A percentile compares a stretch with the other conserved stretches of the same genome.
These are phyloP conservation scores for Fusarium longipes DNA, from an alignment of 2,329 filamentous ascomycete species.

Conservation along the genomic window DNA sequence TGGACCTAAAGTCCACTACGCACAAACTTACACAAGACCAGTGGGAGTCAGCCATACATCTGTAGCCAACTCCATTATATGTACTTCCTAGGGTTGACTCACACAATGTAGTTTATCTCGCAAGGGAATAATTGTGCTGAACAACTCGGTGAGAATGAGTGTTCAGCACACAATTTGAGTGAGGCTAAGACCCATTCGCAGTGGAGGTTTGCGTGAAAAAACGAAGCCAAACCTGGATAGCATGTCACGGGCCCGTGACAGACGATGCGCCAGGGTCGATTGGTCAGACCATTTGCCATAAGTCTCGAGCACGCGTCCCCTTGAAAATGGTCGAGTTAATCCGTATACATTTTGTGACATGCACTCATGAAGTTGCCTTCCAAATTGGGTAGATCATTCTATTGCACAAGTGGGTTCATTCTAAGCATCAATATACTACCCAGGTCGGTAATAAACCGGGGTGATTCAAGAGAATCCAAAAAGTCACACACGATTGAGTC, in stretches of 20 bases:
- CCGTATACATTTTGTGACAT: background rate
- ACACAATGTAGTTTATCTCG: background rate
- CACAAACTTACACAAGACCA: background rate
- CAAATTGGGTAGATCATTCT: background rate
- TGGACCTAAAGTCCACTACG: background rate
- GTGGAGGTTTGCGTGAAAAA: constrained; percentile 2
- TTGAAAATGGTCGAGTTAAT: background rate
- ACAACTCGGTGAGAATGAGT: background rate
- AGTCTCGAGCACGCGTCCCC: background rate
- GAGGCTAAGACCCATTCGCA: constrained; percentile 1
- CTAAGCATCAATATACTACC: background rate
- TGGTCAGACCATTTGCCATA: background rate
- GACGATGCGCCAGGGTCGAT: background rate
- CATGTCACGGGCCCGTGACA: constrained; percentile 3
- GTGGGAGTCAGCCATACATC: background rate
- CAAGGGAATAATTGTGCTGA: background rate
- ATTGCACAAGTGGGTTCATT: background rate
- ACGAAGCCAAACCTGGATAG: background rate
- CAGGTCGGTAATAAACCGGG: background rate
- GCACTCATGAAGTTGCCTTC: background rate
- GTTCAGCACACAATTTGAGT: background rate
- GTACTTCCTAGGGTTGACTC: background rate
- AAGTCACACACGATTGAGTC: background rate
- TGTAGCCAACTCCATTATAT: background rate
- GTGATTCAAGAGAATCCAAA: no score